Evolutionary conservation across 257 asterid genomes (phyloP), one percentile per base, ranked within the genome.

Genomic region (Apocynum venetum): DNA sequence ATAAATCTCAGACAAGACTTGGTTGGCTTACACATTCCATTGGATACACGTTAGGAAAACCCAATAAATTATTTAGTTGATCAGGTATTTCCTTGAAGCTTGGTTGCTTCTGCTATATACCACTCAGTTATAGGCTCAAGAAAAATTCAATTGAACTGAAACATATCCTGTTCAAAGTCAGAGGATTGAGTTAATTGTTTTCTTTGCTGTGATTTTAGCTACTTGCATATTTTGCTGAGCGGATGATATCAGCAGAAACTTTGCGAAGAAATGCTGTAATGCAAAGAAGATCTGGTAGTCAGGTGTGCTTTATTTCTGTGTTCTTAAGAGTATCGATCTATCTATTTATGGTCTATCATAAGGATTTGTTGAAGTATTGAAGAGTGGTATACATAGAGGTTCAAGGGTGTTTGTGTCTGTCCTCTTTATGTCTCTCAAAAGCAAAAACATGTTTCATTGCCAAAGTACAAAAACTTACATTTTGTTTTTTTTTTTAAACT

Each of bases 191-290:
- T 52, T 76, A 53, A 73, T 76, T 72, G 49, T 46, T 51, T 77
- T 78, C 53, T 73, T 69, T 43, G 63, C 72, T 71, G 59, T 49
- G 83, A 71, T 74, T 81, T 70, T 87, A 94, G 98, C 85, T 95
- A 76, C 86, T 90, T 83, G 76, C 82, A 49, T 92, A 89, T 84
- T 95, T 95, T 80, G 83, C 96, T 73, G 94, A 87, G 88, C 88
- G 98, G 86, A 86, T 95, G 96, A 91, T 95, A 86, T 90, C 98
- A 13, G 87, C 82, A 79, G 98, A 95, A 86, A 95, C 98, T 72
- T 79, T 95, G 78, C 84, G 78, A 63, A 88, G 98, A 85, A 95
- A 95, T 86, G 87, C 79, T 57, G 97, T 95, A 73, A 90, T 95
- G 98, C 97, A 91, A 91, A 86, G 80, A 88, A 86, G 87, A 86